Conservation (phyloP, 768 basidiomycete genomes). For the Naganishia antarctica region DNA sequence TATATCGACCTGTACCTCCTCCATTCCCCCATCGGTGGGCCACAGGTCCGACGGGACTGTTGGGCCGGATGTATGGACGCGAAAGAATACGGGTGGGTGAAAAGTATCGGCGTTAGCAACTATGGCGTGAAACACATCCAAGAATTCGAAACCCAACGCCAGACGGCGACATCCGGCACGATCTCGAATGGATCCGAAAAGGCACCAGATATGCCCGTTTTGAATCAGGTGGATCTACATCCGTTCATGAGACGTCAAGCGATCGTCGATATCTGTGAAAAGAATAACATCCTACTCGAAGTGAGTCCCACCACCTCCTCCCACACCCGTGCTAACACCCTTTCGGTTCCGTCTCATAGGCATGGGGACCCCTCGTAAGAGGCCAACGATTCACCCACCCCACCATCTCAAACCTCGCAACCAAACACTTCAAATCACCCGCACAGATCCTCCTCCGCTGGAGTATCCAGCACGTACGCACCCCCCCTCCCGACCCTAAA, state of each 20-base stretch:
- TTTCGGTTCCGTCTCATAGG: slow-evolving; percentile 50
- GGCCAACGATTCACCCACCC: slow-evolving; percentile 64
- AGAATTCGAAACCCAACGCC: slow-evolving; percentile 51
- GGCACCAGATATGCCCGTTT: slow-evolving; percentile 55
- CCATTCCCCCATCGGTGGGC: slow-evolving; percentile 64
- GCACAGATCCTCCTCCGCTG: slow-evolving; percentile 76
- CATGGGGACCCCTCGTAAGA: slow-evolving; percentile 69
- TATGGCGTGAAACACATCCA: slow-evolving; percentile 59
- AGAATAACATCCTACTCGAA: slow-evolving; percentile 61
- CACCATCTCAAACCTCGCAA: slow-evolving; percentile 53
- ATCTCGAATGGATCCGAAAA: too few species aligned
- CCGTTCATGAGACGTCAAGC: slow-evolving; percentile 67
- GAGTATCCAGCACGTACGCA: slow-evolving; percentile 67
- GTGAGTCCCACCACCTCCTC: slow-evolving; percentile 47
- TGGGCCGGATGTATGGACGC: slow-evolving; percentile 66
- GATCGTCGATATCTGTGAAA: slow-evolving; percentile 60
- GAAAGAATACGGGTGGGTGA: slow-evolving; percentile 59
- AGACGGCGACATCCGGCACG: neutral
- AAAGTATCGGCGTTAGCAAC: slow-evolving; percentile 59
- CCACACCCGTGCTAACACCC: neutral
- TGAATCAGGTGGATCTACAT: slow-evolving; percentile 62
- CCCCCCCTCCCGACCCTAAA: neutral
- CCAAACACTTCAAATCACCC: slow-evolving; percentile 57
- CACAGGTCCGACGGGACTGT: slow-evolving; percentile 57
- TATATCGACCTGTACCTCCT: slow-evolving; percentile 68